Conservation (phyloP, 306 rosid genomes). For the Quercus agrifolia region DNA sequence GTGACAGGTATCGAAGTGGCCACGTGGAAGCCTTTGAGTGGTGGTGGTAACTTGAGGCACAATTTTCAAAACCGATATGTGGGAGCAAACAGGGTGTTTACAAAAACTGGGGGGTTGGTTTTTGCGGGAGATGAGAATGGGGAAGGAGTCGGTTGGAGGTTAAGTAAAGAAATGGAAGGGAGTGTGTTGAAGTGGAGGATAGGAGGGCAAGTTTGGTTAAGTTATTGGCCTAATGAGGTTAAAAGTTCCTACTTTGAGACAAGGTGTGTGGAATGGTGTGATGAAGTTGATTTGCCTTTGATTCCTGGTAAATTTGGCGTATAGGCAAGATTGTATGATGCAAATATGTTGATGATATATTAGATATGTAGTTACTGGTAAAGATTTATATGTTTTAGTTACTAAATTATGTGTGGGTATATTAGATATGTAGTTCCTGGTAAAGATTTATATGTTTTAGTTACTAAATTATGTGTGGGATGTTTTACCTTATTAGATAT, state of each 20-base stretch:
- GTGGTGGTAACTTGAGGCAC: constrained; percentile 12
- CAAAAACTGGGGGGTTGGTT: constrained; percentile 65
- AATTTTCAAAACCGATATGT: constrained; percentile 36
- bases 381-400: not conserved
- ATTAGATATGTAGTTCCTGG: too few relatives aligned
- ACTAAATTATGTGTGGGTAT: not conserved
- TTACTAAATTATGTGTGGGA: not conserved
- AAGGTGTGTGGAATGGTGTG: constrained; percentile 82
- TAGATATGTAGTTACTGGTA: not conserved
- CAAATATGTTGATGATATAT: not conserved
- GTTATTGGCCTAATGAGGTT: constrained; percentile 54
- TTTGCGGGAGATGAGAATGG: constrained; percentile 76
- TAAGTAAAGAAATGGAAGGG: constrained; percentile 85
- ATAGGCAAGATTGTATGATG: not conserved
- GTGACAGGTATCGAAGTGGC: constrained; percentile 63
- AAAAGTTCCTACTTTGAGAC: constrained; percentile 57
- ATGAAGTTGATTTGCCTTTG: constrained; percentile 95
- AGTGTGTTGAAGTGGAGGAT: constrained; percentile 92
- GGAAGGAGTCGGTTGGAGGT: constrained; percentile 70
- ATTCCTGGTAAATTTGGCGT: constrained; percentile 36
- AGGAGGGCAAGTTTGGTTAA: constrained; percentile 77
- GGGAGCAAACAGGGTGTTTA: constrained; percentile 50
- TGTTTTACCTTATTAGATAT: too few relatives aligned
- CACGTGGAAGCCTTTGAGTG: constrained; percentile 17
- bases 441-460: not conserved